Evolutionary conservation across 106 monocot species (phyloP), one percentile per base, ranked within the genome.

Genomic region (Apostasia ramifera): DNA sequence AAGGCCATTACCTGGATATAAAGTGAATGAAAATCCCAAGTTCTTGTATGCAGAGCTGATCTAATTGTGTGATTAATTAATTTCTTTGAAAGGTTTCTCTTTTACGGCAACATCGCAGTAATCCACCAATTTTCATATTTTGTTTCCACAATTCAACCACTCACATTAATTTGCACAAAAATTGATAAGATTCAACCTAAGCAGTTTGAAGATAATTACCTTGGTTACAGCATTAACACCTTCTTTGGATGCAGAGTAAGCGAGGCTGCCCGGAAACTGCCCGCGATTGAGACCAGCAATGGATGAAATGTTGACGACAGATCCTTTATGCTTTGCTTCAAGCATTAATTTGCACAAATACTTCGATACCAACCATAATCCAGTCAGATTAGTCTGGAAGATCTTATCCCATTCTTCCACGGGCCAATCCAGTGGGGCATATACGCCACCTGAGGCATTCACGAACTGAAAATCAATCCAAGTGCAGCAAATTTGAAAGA

Each of bases 301-400:
- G 15, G 91, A 91, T 58, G 91, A 74, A 38, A 91, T 79, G 44
- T 91, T 87, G 68, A 91, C 72, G 1, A 91, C 63, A 1, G 84
- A 87, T 63, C 91, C 91, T 74, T 70, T 79, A 15, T 68, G 59
- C 51, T 84, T 84, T 49, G 81, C 70, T 47, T 81, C 76, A 5
- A 53, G 50, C 84, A 91, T 91, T 9, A 53, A 66, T 59, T 37
- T 79, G 63, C 81, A 74, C 2, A 91, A 72, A 63, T 72, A 71
- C 54, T 87, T 91, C 1, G 91, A 74, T n/a, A 91, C 81, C 0
- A 91, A 63, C 91, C 86, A 91, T 37, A 81, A 42, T 40, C 91
- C 91, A 12, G 73, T 81, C 11, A 84, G 59, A 52, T 84, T 91
- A 13, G 84, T 91, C 38, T 63, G 70, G 2, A 84, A 40, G 7